Evolutionary conservation across 1,284 basidiomycete species (phyloP).

Genomic region (Tylopilus sp.): DNA sequence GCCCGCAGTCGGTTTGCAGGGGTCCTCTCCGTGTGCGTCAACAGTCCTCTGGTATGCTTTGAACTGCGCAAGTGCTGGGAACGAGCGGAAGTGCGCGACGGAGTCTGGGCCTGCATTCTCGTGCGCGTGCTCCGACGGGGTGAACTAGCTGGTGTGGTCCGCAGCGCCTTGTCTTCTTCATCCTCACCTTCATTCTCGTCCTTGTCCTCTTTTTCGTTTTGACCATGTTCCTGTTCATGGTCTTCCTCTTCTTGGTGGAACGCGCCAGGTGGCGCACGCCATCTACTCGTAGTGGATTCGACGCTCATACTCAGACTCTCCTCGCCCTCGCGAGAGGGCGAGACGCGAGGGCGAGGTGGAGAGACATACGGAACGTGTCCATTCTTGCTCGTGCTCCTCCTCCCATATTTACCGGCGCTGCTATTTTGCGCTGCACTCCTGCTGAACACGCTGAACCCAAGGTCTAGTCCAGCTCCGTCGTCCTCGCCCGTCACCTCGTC

Average conservation of each 20-base stretch:
- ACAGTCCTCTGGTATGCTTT: not conserved
- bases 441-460: conserved; percentile 34
- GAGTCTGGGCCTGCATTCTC: conserved; percentile 13
- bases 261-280: conserved; percentile 25
- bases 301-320: conserved; percentile 1
- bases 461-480: conserved; percentile 1
- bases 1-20: conserved; percentile 23
- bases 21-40: conserved; percentile 12
- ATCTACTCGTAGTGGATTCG: conserved; percentile 6
- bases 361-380: conserved; percentile 3
- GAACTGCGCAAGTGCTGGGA: conserved; percentile 13
- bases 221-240: conserved; percentile 18
- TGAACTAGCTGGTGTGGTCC: conserved; percentile 17
- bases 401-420: not conserved
- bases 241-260: conserved; percentile 21
- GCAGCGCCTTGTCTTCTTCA: conserved; percentile 30
- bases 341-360: conserved; percentile 9
- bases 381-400: not conserved
- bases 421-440: conserved; percentile 4
- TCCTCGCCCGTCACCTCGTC: conserved; percentile 19
- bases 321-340: conserved; percentile 5
- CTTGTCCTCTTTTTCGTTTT: conserved; percentile 12
- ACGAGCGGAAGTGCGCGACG: conserved; percentile 7
- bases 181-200: conserved; percentile 34
- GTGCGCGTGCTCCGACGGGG: conserved; percentile 15